phyloP scores from a whole-genome alignment of 345 rosid genomes.

The Linum lewisii region DNA sequence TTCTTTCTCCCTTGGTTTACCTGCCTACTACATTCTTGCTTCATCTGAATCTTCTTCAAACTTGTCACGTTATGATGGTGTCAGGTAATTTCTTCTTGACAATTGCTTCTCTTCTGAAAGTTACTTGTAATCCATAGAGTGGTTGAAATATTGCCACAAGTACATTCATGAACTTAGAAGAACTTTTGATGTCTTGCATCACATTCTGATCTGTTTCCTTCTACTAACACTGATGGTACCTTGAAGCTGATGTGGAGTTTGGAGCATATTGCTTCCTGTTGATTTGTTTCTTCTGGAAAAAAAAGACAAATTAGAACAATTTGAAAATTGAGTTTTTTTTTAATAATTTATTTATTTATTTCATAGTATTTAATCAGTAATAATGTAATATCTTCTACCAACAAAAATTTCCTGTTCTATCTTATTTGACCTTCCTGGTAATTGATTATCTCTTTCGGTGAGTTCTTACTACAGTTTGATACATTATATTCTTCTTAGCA shows the following conservation, averaged over 20 bases:
- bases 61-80: constrained; percentile 83
- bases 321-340: not conserved
- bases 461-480: not conserved
- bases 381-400: not conserved
- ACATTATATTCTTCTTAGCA: not conserved
- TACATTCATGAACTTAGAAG: not conserved
- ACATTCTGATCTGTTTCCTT: not conserved
- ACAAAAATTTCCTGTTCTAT: not conserved
- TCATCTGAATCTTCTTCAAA: constrained; percentile 87
- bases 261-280: not conserved
- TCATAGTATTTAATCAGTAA: not conserved
- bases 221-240: too few relatives aligned
- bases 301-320: not conserved
- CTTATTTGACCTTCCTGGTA: not conserved
- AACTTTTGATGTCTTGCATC: not conserved
- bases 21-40: constrained; percentile 85
- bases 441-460: not conserved
- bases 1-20: constrained; percentile 78
- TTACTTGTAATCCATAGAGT: not conserved
- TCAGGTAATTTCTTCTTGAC: constrained; percentile 39
- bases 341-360: too few relatives aligned
- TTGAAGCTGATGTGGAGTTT: too few relatives aligned
- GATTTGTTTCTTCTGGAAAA: not conserved
- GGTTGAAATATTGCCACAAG: not conserved
- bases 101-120: not conserved